A percentile compares a stretch with the other conserved stretches of the same genome.
phyloP scores from a whole-genome alignment of 2,329 filamentous ascomycete species.

The Lomentospora prolificans region DNA sequence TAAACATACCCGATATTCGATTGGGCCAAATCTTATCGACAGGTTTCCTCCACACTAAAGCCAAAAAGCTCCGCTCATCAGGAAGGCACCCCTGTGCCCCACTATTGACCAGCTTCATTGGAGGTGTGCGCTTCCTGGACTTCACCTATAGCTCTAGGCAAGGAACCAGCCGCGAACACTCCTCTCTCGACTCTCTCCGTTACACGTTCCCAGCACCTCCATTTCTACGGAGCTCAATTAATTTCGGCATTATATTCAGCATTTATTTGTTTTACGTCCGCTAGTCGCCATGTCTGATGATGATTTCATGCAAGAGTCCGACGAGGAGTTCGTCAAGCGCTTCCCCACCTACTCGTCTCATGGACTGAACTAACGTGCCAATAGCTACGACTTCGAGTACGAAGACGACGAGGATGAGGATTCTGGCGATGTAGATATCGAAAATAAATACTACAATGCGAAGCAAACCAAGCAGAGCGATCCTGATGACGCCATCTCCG shows the following conservation, averaged over 20 bases:
- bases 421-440: conserved; percentile 81
- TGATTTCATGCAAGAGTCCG: conserved; percentile 39
- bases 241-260: too few relatives aligned
- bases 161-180: too few relatives aligned
- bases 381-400: conserved; percentile 89
- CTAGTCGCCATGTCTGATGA: conserved; percentile 37
- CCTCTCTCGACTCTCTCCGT: too few relatives aligned
- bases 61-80: neutral
- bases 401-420: conserved; percentile 88
- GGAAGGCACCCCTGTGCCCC: neutral
- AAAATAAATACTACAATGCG: conserved; percentile 99
- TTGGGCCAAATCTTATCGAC: neutral
- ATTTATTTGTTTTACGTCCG: too few relatives aligned
- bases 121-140: too few relatives aligned
- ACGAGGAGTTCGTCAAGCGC: conserved; percentile 30
- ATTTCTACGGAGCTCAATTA: too few relatives aligned
- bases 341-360: neutral
- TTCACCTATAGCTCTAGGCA: too few relatives aligned
- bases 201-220: too few relatives aligned
- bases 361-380: neutral
- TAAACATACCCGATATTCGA: neutral
- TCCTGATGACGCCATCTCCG: conserved; percentile 78
- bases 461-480: conserved; percentile 89
- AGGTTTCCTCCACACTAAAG: neutral
- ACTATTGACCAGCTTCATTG: neutral